Evolutionary conservation across 2,329 filamentous ascomycete species (phyloP).

Genomic region (Calonectria honghensis): DNA sequence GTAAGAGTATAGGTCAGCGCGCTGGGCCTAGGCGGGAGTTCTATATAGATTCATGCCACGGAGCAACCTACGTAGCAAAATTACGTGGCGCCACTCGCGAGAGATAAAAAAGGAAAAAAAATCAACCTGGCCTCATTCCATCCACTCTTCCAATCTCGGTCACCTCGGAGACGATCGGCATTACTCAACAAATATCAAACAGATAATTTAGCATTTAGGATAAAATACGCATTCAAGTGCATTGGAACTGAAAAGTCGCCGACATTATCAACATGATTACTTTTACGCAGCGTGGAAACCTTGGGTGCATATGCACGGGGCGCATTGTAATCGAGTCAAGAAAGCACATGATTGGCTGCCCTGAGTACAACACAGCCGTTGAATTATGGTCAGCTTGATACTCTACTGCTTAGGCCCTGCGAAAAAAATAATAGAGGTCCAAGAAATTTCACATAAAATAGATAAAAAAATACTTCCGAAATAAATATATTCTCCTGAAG

Average conservation of each 20-base stretch:
- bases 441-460: too few species aligned
- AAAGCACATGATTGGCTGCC: not conserved
- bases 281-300: not conserved
- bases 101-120: not conserved
- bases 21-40: not conserved
- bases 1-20: not conserved
- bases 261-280: not conserved
- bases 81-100: conserved; percentile 18
- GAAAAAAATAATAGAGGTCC: too few species aligned
- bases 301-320: not conserved
- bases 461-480: too few species aligned
- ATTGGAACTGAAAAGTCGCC: not conserved
- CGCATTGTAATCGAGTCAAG: not conserved
- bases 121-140: conserved; percentile 21
- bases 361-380: not conserved
- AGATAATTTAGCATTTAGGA: not conserved
- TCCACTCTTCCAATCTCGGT: conserved; percentile 14
- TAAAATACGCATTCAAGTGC: not conserved
- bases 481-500: too few species aligned
- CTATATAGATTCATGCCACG: conserved; percentile 16
- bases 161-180: conserved; percentile 18
- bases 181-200: not conserved
- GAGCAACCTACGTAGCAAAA: conserved; percentile 20
- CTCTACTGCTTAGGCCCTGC: too few species aligned
- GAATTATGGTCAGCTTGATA: too few species aligned